Evolutionary conservation across 805 yeast genomes (phyloP).

Genomic region (Zygotorulaspora danielsina): DNA sequence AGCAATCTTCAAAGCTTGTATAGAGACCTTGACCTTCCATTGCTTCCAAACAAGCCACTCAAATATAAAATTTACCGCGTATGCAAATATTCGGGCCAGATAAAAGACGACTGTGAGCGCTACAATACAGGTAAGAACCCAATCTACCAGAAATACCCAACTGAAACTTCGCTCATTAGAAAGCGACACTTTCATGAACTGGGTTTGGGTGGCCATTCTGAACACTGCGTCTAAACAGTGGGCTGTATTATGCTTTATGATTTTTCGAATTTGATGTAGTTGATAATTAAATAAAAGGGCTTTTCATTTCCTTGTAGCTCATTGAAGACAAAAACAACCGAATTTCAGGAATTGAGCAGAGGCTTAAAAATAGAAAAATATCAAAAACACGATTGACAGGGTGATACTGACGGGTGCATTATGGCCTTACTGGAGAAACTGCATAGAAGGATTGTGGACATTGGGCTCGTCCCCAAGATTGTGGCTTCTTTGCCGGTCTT

Average conservation of each 20-base stretch:
- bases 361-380: not conserved
- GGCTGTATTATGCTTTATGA: too few relatives aligned
- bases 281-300: too few relatives aligned
- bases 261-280: too few relatives aligned
- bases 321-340: not conserved
- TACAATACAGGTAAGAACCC: constrained; percentile 66
- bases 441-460: constrained; percentile 41
- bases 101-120: constrained; percentile 66
- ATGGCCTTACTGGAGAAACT: constrained; percentile 33
- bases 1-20: constrained; percentile 74
- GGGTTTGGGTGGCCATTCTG: constrained; percentile 28
- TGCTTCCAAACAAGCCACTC: constrained; percentile 60
- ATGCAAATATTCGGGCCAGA: constrained; percentile 69
- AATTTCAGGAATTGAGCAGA: not conserved
- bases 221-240: not conserved
- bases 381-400: not conserved
- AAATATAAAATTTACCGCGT: constrained; percentile 46
- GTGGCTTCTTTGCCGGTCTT: constrained; percentile 42
- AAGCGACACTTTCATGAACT: constrained; percentile 34
- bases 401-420: not conserved
- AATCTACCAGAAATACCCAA: constrained; percentile 81
- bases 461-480: constrained; percentile 46
- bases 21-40: constrained; percentile 52
- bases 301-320: not conserved
- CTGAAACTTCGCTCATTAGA: constrained; percentile 35